Percentiles rank a stretch among this genome's conserved stretches.
Conservation (phyloP, 2,329 filamentous ascomycete genomes). For the Talaromyces amestolkiae region DNA sequence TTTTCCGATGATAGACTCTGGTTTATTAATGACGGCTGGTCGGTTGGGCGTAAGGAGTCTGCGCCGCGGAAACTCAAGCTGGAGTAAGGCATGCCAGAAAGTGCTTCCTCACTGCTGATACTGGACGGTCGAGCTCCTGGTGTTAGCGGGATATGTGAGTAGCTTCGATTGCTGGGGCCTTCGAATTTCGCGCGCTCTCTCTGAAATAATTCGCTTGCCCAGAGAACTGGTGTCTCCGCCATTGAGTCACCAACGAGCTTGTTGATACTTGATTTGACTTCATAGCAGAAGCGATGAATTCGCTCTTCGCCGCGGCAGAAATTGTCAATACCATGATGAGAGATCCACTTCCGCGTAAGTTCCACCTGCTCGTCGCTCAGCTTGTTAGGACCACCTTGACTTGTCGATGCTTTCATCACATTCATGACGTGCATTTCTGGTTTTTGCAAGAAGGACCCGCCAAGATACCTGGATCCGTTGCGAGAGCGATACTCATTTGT, state of each 20-base stretch:
- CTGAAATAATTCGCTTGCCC: slow-evolving; percentile 86
- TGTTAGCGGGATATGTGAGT: slow-evolving; percentile 46
- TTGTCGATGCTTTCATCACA: slow-evolving; percentile 74
- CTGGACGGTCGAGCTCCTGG: slow-evolving; percentile 43
- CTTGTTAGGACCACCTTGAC: slow-evolving; percentile 89
- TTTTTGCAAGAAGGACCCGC: slow-evolving; percentile 66
- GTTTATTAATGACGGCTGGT: slow-evolving; percentile 45
- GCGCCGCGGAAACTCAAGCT: slow-evolving; percentile 30
- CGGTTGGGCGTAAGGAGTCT: slow-evolving; percentile 33
- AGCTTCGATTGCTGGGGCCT: slow-evolving; percentile 36
- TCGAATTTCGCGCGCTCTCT: slow-evolving; percentile 58
- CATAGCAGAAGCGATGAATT: slow-evolving; percentile 89
- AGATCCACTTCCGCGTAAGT: slow-evolving; percentile 77
- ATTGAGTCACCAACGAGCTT: slow-evolving; percentile 83
- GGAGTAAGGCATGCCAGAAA: slow-evolving; percentile 28
- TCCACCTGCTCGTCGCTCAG: slow-evolving; percentile 93
- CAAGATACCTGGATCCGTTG: slow-evolving; percentile 47
- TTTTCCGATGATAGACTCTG: slow-evolving; percentile 69
- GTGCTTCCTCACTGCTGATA: slow-evolving; percentile 45
- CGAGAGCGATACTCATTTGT: slow-evolving; percentile 38
- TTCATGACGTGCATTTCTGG: slow-evolving; percentile 84
- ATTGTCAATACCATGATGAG: slow-evolving; percentile 78
- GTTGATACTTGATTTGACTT: slow-evolving; percentile 80
- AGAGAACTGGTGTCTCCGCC: slow-evolving; percentile 79
- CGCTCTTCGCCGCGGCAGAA: slow-evolving; percentile 93